Evolutionary conservation across 2,329 filamentous ascomycete genomes (phyloP).

Genomic region (Paramyrothecium roridum): DNA sequence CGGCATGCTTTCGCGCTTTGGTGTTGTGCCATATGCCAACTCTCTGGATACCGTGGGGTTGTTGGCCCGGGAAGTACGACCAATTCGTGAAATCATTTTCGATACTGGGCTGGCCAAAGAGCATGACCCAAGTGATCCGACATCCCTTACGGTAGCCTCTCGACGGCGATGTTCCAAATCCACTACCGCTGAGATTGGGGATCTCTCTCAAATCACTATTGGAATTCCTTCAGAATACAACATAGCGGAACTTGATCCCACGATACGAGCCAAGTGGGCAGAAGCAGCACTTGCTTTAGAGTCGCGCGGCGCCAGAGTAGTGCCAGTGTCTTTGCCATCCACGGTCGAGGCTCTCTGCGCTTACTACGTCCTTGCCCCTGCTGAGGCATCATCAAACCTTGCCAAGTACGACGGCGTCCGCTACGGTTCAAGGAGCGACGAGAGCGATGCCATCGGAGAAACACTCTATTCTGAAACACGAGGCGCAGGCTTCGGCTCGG

Average conservation of each 20-base stretch:
- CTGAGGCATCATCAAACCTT: conserved; percentile 92
- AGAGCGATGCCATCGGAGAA: conserved; percentile 53
- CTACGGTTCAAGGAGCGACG: conserved; percentile 64
- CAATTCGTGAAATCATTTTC: conserved; percentile 48
- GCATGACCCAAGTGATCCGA: conserved; percentile 72
- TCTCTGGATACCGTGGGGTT: conserved; percentile 89
- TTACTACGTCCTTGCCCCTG: conserved; percentile 93
- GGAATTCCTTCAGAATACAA: conserved; percentile 78
- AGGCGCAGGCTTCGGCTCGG: conserved; percentile 71
- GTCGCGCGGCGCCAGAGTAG: conserved; percentile 64
- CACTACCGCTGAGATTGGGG: conserved; percentile 15
- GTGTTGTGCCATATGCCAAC: conserved; percentile 88
- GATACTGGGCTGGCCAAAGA: conserved; percentile 45
- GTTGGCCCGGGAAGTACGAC: conserved; percentile 53
- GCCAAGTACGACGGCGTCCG: conserved; percentile 97
- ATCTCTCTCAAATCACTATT: conserved; percentile 39
- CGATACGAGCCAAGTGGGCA: conserved; percentile 69
- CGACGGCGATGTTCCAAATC: conserved; percentile 44
- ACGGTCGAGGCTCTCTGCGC: conserved; percentile 85
- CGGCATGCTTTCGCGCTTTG: conserved; percentile 79
- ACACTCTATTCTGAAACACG: conserved; percentile 75
- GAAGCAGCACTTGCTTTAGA: conserved; percentile 57
- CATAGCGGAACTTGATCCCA: conserved; percentile 70
- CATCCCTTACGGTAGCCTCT: conserved; percentile 57
- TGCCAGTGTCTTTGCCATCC: conserved; percentile 75